phyloP scores from a whole-genome alignment of 2,329 filamentous ascomycete genomes.

The Colletotrichum liaoningense region DNA sequence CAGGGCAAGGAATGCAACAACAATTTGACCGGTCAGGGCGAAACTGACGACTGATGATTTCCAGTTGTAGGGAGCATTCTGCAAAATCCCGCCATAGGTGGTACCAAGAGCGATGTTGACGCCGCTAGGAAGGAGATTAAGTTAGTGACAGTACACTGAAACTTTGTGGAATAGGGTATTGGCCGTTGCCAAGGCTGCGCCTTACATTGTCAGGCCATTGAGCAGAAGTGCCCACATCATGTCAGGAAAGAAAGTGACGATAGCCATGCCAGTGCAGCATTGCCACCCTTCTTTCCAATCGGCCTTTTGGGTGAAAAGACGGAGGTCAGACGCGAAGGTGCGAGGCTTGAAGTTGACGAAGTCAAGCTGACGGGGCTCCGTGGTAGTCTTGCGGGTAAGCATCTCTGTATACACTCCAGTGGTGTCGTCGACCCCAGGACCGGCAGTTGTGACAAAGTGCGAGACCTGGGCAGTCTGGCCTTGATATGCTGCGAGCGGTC shows the following conservation, averaged over 20 bases:
- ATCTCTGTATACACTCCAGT: slow-evolving; percentile 33
- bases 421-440: slow-evolving; percentile 37
- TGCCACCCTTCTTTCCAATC: slow-evolving; percentile 48
- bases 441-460: slow-evolving; percentile 30
- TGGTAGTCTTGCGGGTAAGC: slow-evolving; percentile 21
- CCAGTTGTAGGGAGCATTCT: slow-evolving; percentile 50
- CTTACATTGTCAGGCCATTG: slow-evolving; percentile 40
- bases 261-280: slow-evolving; percentile 42
- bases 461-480: slow-evolving; percentile 39
- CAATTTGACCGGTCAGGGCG: slow-evolving; percentile 52
- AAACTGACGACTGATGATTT: slow-evolving; percentile 47
- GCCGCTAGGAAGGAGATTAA: slow-evolving; percentile 48
- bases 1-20: slow-evolving; percentile 49
- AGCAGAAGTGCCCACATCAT: slow-evolving; percentile 53
- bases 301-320: slow-evolving; percentile 50
- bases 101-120: slow-evolving; percentile 56
- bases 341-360: slow-evolving; percentile 48
- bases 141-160: slow-evolving; percentile 27
- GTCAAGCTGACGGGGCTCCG: slow-evolving; percentile 44
- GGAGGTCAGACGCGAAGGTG: slow-evolving; percentile 48
- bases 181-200: not conserved
- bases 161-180: not conserved
- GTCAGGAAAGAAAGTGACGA: slow-evolving; percentile 52
- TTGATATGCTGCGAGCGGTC: slow-evolving; percentile 49
- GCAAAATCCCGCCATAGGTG: slow-evolving; percentile 51